Percentiles rank a stretch among this genome's conserved stretches.
Conservation (phyloP, 2,329 filamentous ascomycete genomes). For the Diaporthe australafricana region DNA sequence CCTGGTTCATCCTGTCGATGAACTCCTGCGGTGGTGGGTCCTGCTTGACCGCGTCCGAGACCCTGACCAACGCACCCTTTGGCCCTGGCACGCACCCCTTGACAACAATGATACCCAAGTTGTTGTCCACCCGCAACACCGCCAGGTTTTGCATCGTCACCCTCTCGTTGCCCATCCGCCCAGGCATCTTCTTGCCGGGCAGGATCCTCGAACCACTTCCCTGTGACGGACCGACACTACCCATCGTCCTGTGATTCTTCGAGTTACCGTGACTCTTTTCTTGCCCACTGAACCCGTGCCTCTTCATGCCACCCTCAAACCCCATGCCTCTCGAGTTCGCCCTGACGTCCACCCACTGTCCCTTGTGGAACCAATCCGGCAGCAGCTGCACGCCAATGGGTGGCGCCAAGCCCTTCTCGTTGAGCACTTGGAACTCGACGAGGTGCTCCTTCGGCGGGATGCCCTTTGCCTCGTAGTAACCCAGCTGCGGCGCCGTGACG, state of each 20-base stretch:
- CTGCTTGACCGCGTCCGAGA: constrained; percentile 94
- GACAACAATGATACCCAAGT: constrained; percentile 88
- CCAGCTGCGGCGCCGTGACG: constrained; percentile 83
- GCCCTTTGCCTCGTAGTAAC: constrained; percentile 86
- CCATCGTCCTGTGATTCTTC: constrained; percentile 91
- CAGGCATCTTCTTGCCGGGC: constrained; percentile 98
- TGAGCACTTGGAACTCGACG: constrained; percentile 87
- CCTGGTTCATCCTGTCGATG: constrained; percentile 57
- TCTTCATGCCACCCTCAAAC: constrained; percentile 98
- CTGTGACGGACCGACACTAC: constrained; percentile 89
- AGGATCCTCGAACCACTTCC: constrained; percentile 92
- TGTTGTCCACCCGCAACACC: constrained; percentile 87
- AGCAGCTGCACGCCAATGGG: constrained; percentile 80
- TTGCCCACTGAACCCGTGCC: constrained; percentile 90
- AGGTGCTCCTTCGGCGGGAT: constrained; percentile 87
- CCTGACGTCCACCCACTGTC: constrained; percentile 90
- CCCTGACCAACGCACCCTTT: constrained; percentile 84
- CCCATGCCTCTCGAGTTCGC: constrained; percentile 87
- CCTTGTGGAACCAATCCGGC: constrained; percentile 91
- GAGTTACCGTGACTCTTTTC: constrained; percentile 95
- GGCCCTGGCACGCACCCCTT: constrained; percentile 89
- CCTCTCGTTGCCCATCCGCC: constrained; percentile 90
- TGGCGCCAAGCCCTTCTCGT: constrained; percentile 74
- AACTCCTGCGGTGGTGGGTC: constrained; percentile 63
- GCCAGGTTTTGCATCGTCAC: constrained; percentile 93